Evolutionary conservation across 1,139 yeast genomes (phyloP), one percentile per base, ranked within the genome.

Genomic region (Nadsonia commutata): DNA sequence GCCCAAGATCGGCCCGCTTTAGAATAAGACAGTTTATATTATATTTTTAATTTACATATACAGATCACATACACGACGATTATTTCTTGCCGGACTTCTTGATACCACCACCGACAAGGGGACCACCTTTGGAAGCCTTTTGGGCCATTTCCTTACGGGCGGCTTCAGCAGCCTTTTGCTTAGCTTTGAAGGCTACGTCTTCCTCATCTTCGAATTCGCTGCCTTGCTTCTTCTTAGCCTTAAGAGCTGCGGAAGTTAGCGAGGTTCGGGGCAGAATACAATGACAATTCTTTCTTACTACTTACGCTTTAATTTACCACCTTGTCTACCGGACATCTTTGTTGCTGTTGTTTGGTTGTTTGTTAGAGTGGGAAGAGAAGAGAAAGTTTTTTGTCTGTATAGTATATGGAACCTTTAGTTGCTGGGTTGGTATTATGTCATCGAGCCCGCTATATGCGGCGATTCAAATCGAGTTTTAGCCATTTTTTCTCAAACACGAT

Each of bases 151-250:
- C 94, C 67, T 88, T 86, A 65, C 78, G 79, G 38, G 95, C 95
- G 59, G 81, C 84, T 53, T 90, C 95, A 52, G 84, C 96, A 45
- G 94, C 95, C 66, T 80, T 84, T 68, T 84, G 94, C 72, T 85
- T 88, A 58, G 82, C 90, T 70, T 85, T 84, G 74, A 78, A 86
- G 4, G 95, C 95, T 31, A 71, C 48, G 52, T 86, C 96, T 47
- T 86, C 96, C 5, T 88, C 95, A 59, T 85, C 95, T 37, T 72
- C 66, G 21, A 76, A 80, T 46, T 78, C 84, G 49, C 67, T 70
- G 55, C 74, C 74, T 72, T 84, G 84, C 70, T 74, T 74, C 66
- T 72, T 73, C 42, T 64, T 54, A 41, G 53, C 55, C 60, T 65
- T 65, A 44, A 65, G 56, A 38, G 68, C 67, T 48, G 48, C 42